Percentiles rank a stretch among this genome's conserved stretches.
Conservation (phyloP, 2,329 filamentous ascomycete species). For the Aspergillus hiratsukae region DNA sequence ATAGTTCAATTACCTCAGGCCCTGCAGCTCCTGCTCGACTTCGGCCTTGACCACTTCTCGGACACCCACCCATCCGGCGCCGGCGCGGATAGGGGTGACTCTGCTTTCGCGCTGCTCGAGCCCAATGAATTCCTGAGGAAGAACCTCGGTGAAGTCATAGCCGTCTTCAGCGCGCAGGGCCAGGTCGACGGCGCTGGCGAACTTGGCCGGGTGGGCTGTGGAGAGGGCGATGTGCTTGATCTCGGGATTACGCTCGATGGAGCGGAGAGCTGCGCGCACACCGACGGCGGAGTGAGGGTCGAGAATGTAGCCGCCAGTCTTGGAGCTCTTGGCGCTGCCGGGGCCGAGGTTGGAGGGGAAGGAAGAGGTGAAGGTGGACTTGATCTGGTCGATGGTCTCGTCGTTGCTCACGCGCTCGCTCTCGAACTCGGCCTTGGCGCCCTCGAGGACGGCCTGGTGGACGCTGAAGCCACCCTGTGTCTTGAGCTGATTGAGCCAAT, state of each 20-base stretch:
- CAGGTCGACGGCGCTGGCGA: constrained; percentile 75
- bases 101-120: constrained; percentile 71
- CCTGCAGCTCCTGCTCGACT: constrained; percentile 50
- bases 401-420: constrained; percentile 65
- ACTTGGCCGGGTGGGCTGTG: constrained; percentile 95
- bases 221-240: constrained; percentile 75
- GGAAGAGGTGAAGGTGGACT: constrained; percentile 50
- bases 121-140: constrained; percentile 77
- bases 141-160: constrained; percentile 73
- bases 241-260: constrained; percentile 51
- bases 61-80: constrained; percentile 66
- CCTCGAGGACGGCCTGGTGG: constrained; percentile 65
- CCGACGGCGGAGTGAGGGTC: constrained; percentile 93
- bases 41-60: constrained; percentile 70
- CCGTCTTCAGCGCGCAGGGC: constrained; percentile 67
- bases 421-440: constrained; percentile 70
- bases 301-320: constrained; percentile 67
- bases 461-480: constrained; percentile 77
- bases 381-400: constrained; percentile 66
- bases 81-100: constrained; percentile 63
- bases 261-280: constrained; percentile 69
- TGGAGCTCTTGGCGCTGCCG: constrained; percentile 31
- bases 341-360: constrained; percentile 45
- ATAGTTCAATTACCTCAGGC: constrained; percentile 13
- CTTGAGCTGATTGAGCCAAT: constrained; percentile 80